A percentile compares a stretch with the other conserved stretches of the same genome.
These are phyloP conservation scores for Aschersonia sp. DNA, from an alignment of 2,329 filamentous ascomycete species.

Conservation along the genomic window DNA sequence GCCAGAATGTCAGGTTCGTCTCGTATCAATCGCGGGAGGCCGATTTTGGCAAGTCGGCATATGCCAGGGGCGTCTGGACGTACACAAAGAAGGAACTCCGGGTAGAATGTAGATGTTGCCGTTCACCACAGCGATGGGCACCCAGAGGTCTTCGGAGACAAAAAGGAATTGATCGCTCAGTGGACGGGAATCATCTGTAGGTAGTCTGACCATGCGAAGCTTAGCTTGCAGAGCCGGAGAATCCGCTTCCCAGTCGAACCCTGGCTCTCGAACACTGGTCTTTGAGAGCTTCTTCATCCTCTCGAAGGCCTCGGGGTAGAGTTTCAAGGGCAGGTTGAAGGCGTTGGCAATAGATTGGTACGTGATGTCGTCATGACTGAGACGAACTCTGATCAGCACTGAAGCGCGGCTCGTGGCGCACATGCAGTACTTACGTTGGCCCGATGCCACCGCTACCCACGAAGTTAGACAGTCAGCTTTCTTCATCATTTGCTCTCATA, in stretches of 20 bases:
- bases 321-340: constrained; percentile 59
- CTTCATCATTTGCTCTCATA: neutral
- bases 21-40: neutral
- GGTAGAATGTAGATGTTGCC: constrained; percentile 89
- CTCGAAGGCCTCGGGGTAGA: constrained; percentile 63
- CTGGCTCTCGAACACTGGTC: constrained; percentile 54
- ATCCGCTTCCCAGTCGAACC: constrained; percentile 75
- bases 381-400: constrained; percentile 2
- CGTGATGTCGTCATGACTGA: constrained; percentile 90
- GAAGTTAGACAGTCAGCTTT: neutral
- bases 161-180: constrained; percentile 64
- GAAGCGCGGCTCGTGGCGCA: constrained; percentile 4
- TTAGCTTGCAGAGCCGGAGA: constrained; percentile 67
- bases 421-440: constrained; percentile 55
- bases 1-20: neutral
- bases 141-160: constrained; percentile 71
- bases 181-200: constrained; percentile 53
- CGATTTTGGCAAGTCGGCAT: neutral
- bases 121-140: constrained; percentile 78
- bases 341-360: constrained; percentile 89
- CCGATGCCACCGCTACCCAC: constrained; percentile 70
- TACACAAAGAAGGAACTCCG: constrained; percentile 70
- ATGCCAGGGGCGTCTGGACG: constrained; percentile 10
- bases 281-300: constrained; percentile 75
- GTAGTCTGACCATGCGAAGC: constrained; percentile 80